Conservation (phyloP, 139 green algal species). For the Gonium pectorale region DNA sequence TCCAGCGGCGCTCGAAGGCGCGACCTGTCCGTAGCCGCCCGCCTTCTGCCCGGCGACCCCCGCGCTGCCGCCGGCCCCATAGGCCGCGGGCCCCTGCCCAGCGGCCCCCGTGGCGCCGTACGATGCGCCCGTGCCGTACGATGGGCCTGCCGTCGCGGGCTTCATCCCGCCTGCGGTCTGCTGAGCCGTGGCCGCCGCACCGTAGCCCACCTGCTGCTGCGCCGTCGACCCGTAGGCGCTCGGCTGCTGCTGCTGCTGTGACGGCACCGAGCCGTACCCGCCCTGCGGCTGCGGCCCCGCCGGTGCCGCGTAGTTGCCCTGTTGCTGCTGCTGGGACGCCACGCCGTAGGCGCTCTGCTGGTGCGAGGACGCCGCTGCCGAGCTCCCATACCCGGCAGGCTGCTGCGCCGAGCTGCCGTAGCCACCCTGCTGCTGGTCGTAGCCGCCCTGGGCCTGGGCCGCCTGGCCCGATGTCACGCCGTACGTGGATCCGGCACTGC, state of each 20-base stretch:
- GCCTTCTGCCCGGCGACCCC: neutral
- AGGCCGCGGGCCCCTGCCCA: neutral
- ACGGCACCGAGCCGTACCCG: slow-evolving; percentile 1
- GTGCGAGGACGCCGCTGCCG: no score
- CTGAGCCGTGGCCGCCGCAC: neutral
- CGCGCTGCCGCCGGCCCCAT: neutral
- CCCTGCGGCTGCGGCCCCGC: no score
- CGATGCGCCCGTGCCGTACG: neutral
- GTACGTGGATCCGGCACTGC: neutral
- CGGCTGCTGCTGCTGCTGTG: neutral
- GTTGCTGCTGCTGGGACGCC: no score
- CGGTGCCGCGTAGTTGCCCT: no score
- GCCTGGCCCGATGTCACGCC: neutral
- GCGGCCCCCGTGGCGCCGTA: slow-evolving; percentile 1
- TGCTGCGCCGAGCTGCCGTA: slow-evolving; percentile 16
- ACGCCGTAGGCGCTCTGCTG: no score
- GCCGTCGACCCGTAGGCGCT: neutral
- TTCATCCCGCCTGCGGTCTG: neutral
- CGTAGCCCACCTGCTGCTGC: neutral
- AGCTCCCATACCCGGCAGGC: no score
- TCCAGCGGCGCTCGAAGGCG: no score
- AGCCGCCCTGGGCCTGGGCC: no score
- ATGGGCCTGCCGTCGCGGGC: neutral
- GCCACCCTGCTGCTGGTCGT: neutral
- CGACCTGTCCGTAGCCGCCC: no score